A percentile compares a stretch with the other conserved stretches of the same genome.
These are phyloP conservation scores for Solanum hybrid DNA, from an alignment of 305 asterid genomes.

Conservation along the genomic window DNA sequence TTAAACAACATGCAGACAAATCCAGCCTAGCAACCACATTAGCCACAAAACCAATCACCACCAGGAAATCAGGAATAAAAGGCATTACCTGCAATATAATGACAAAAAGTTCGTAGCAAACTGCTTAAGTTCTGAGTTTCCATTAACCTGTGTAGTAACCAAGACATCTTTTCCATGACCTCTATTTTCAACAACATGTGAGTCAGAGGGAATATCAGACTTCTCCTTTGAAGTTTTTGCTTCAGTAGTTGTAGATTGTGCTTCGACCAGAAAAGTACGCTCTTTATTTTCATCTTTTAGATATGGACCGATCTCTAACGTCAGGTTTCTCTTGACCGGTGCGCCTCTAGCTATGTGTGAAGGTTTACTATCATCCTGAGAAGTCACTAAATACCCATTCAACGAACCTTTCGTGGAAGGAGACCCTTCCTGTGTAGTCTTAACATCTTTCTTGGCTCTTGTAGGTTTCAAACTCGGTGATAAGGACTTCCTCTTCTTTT, in stretches of 20 bases:
- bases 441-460: constrained; percentile 52
- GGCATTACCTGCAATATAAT: constrained; percentile 62
- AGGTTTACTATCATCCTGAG: constrained; percentile 38
- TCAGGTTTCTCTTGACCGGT: constrained; percentile 47
- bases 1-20: neutral
- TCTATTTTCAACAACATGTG: constrained; percentile 15
- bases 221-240: constrained; percentile 18
- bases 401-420: constrained; percentile 73
- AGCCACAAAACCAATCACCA: constrained; percentile 10
- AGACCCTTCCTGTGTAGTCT: constrained; percentile 41
- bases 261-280: constrained; percentile 4
- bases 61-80: neutral
- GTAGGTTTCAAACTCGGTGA: constrained; percentile 55
- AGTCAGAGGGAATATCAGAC: constrained; percentile 16
- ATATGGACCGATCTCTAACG: constrained; percentile 34
- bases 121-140: constrained; percentile 45
- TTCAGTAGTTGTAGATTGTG: constrained; percentile 19
- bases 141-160: constrained; percentile 15
- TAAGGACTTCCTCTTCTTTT: constrained; percentile 68
- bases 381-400: constrained; percentile 38
- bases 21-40: constrained; percentile 14
- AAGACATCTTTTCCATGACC: constrained; percentile 22
- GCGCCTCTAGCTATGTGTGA: constrained; percentile 18
- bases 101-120: constrained; percentile 61
- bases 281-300: constrained; percentile 27